Conservation (phyloP, 2,329 filamentous ascomycete genomes). For the Grosmannia clavigera region DNA sequence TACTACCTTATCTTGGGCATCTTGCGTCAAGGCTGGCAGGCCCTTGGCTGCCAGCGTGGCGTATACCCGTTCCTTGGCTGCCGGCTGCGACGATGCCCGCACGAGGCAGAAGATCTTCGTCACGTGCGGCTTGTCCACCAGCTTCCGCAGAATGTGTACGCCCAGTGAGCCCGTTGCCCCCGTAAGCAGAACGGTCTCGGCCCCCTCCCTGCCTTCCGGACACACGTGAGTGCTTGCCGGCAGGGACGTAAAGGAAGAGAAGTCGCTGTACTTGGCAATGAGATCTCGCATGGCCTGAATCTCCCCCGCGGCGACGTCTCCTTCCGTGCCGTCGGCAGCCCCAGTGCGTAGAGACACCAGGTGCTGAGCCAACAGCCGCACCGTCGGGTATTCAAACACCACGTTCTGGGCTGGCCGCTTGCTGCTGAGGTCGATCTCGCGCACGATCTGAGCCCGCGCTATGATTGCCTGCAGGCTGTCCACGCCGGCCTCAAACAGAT, state of each 20-base stretch:
- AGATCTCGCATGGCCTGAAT: conserved; percentile 29
- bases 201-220: background rate
- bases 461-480: conserved; percentile 48
- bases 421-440: conserved; percentile 34
- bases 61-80: background rate
- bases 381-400: conserved; percentile 43
- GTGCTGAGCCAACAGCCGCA: background rate
- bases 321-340: no score
- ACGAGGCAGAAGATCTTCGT: conserved; percentile 39
- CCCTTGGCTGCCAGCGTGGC: background rate
- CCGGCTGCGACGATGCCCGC: conserved; percentile 21
- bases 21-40: background rate
- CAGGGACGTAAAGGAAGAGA: conserved; percentile 3
- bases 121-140: conserved; percentile 44
- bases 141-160: conserved; percentile 44
- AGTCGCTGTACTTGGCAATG: conserved; percentile 25
- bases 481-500: conserved; percentile 46
- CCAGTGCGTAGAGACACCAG: no score
- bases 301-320: conserved; percentile 9
- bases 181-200: conserved; percentile 28
- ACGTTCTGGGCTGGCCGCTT: conserved; percentile 40
- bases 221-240: background rate
- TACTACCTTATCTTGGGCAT: conserved; percentile 19
- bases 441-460: conserved; percentile 38
- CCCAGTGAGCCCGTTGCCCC: conserved; percentile 56